phyloP scores from a whole-genome alignment of 2,329 filamentous ascomycete species.

The Verticillium nubilum region DNA sequence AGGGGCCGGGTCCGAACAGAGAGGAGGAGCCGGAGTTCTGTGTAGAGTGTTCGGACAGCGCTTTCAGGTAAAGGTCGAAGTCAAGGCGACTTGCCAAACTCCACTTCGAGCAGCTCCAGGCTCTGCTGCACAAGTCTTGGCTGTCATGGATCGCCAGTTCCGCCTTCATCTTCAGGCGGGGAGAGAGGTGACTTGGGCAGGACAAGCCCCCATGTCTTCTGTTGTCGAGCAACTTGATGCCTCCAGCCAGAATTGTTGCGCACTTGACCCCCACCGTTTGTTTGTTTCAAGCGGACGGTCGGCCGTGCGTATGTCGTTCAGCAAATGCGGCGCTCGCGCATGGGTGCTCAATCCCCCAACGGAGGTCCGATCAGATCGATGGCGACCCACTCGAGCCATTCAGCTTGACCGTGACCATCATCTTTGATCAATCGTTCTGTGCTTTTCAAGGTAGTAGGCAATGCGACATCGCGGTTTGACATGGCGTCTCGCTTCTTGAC shows the following conservation, averaged over 20 bases:
- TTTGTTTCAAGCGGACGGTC: not conserved
- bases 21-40: not conserved
- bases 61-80: not conserved
- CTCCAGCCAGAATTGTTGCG: not conserved
- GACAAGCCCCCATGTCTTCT: not conserved
- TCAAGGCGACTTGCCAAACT: not conserved
- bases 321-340: not conserved
- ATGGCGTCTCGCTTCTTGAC: too few species aligned
- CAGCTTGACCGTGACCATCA: too few species aligned
- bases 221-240: not conserved
- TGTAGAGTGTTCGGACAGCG: not conserved
- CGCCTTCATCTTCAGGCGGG: not conserved
- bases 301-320: not conserved
- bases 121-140: not conserved
- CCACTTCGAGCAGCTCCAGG: not conserved
- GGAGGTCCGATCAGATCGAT: not conserved
- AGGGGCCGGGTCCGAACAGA: not conserved
- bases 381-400: not conserved
- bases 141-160: not conserved
- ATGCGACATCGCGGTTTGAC: too few species aligned
- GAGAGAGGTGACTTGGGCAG: not conserved
- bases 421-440: too few species aligned
- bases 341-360: not conserved
- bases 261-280: not conserved
- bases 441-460: too few species aligned